Evolutionary conservation across 2,329 filamentous ascomycete species (phyloP).

Genomic region (Beauveria australis): DNA sequence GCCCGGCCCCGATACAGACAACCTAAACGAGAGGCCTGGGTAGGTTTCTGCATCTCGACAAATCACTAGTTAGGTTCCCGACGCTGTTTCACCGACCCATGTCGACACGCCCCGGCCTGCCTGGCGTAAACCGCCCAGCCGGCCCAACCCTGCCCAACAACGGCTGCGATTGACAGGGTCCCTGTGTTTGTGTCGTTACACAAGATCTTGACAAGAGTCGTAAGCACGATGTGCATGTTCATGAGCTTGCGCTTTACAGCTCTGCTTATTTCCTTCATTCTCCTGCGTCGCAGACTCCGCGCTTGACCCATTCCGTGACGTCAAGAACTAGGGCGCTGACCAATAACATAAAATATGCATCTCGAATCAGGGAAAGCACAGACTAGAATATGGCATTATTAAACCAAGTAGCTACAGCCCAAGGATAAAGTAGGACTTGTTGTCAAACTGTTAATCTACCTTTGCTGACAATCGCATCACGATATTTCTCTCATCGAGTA

Average conservation of each 20-base stretch:
- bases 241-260: not conserved
- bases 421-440: not conserved
- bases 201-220: not conserved
- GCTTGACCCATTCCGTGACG: constrained; percentile 1
- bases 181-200: not conserved
- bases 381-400: not conserved
- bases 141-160: not conserved
- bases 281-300: not conserved
- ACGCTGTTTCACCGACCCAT: not conserved
- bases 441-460: not conserved
- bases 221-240: not conserved
- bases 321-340: not conserved
- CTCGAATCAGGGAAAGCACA: not conserved
- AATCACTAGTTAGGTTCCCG: not conserved
- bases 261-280: not conserved
- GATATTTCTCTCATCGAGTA: not conserved
- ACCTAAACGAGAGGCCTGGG: no score
- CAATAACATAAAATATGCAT: not conserved
- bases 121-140: not conserved
- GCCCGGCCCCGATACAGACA: not conserved
- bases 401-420: not conserved
- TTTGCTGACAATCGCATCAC: no score
- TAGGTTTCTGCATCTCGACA: no score
- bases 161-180: not conserved
- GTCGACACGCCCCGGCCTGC: not conserved